Percentiles rank a stretch among this genome's conserved stretches.
Evolutionary conservation across 1,139 yeast species (phyloP).

Genomic region (Blastobotrys proliferans): DNA sequence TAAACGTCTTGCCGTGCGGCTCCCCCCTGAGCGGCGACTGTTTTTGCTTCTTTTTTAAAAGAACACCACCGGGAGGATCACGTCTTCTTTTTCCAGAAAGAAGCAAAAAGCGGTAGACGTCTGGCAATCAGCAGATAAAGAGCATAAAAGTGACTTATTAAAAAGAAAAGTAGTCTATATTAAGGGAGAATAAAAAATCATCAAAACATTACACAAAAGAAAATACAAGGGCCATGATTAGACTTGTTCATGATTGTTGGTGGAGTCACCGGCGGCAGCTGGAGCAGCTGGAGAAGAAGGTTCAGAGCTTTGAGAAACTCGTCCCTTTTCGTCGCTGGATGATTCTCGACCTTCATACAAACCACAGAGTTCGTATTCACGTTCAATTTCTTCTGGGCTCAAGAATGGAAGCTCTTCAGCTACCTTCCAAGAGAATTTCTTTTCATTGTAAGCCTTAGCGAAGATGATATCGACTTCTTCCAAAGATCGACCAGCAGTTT

Average conservation of each 20-base stretch:
- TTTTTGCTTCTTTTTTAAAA: no score
- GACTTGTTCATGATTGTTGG: no score
- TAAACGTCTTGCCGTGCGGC: no score
- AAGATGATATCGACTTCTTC: slow-evolving; percentile 63
- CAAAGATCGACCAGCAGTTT: slow-evolving; percentile 58
- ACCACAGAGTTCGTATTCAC: slow-evolving; percentile 30
- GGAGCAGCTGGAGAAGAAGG: no score
- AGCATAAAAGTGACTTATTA: neutral
- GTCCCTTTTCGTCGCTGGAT: neutral
- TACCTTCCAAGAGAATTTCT: slow-evolving; percentile 28
- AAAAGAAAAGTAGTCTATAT: neutral
- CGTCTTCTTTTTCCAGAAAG: no score
- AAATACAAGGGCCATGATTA: no score
- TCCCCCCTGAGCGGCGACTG: no score
- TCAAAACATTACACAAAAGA: neutral
- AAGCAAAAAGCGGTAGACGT: no score
- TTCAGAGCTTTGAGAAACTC: slow-evolving; percentile 1
- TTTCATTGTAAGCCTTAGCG: slow-evolving; percentile 32
- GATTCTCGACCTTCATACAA: slow-evolving; percentile 19
- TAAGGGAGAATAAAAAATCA: neutral
- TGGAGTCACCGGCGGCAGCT: no score
- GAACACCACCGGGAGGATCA: no score
- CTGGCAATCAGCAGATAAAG: no score
- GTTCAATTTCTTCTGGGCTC: slow-evolving; percentile 26
- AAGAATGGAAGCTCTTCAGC: slow-evolving; percentile 31